A percentile compares a stretch with the other conserved stretches of the same genome.
These are phyloP conservation scores for Acacia crassicarpa DNA, from an alignment of 306 rosid species.

Conservation along the genomic window DNA sequence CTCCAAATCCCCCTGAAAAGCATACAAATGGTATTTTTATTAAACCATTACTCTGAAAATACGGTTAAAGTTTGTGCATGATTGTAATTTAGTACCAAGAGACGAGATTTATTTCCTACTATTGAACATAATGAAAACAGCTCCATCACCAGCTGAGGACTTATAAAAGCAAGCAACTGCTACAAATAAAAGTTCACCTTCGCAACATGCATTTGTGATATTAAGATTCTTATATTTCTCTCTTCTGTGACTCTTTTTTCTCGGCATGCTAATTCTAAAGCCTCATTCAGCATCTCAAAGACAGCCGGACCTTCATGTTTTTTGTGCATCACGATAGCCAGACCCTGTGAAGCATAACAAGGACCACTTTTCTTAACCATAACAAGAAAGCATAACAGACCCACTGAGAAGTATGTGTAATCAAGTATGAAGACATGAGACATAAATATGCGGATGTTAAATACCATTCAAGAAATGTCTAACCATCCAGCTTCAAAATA, in stretches of 20 bases:
- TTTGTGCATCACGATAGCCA: constrained; percentile 89
- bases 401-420: background rate
- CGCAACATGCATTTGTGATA: constrained; percentile 84
- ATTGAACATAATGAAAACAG: constrained; percentile 13
- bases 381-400: background rate
- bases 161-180: background rate
- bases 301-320: constrained; percentile 74
- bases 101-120: background rate
- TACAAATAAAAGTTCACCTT: constrained; percentile 49
- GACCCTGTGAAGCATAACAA: constrained; percentile 55
- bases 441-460: background rate
- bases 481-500: background rate
- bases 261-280: constrained; percentile 58
- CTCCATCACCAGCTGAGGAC: constrained; percentile 1
- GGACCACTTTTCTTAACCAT: constrained; percentile 13
- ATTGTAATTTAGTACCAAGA: constrained; percentile 3
- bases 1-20: constrained; percentile 76
- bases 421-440: background rate
- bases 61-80: background rate
- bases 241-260: constrained; percentile 72
- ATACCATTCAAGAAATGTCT: constrained; percentile 2
- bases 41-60: constrained; percentile 19
- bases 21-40: constrained; percentile 16
- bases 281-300: constrained; percentile 70
- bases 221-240: constrained; percentile 83